phyloP scores from a whole-genome alignment of 2,329 filamentous ascomycete species.

The Aplosporella prunicola region DNA sequence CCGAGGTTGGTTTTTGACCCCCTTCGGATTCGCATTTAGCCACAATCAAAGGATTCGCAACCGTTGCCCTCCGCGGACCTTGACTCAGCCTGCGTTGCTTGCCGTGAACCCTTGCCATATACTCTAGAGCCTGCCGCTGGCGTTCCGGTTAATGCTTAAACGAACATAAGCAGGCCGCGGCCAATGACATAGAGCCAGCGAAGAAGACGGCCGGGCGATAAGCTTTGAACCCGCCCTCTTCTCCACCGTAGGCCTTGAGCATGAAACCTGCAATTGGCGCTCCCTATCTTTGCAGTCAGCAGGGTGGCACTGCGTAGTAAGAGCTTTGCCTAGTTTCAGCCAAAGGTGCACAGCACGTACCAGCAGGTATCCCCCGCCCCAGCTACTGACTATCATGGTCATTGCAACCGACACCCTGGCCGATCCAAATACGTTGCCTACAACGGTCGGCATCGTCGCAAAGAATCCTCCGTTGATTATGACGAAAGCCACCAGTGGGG shows the following conservation, averaged over 20 bases:
- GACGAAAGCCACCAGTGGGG: slow-evolving; percentile 47
- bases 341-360: slow-evolving; percentile 22
- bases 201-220: slow-evolving; percentile 14
- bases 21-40: too few relatives aligned
- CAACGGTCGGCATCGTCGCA: slow-evolving; percentile 53
- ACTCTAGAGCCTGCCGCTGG: slow-evolving; percentile 9
- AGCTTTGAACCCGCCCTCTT: slow-evolving; percentile 11
- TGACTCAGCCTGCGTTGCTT: too few relatives aligned
- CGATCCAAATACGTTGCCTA: slow-evolving; percentile 50
- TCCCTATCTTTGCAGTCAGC: slow-evolving; percentile 10
- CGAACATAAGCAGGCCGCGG: slow-evolving; percentile 11
- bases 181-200: slow-evolving; percentile 12
- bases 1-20: too few relatives aligned
- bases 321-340: not conserved
- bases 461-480: slow-evolving; percentile 57
- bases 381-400: slow-evolving; percentile 53
- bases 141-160: slow-evolving; percentile 12
- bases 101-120: not conserved
- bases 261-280: slow-evolving; percentile 13
- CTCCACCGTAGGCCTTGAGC: slow-evolving; percentile 13
- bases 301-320: not conserved
- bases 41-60: too few relatives aligned
- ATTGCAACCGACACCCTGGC: slow-evolving; percentile 47
- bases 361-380: slow-evolving; percentile 46
- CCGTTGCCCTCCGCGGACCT: too few relatives aligned